A percentile compares a stretch with the other conserved stretches of the same genome.
Evolutionary conservation across 2,329 filamentous ascomycete genomes (phyloP).

Genomic region (Ophiostoma himal-ulmi): DNA sequence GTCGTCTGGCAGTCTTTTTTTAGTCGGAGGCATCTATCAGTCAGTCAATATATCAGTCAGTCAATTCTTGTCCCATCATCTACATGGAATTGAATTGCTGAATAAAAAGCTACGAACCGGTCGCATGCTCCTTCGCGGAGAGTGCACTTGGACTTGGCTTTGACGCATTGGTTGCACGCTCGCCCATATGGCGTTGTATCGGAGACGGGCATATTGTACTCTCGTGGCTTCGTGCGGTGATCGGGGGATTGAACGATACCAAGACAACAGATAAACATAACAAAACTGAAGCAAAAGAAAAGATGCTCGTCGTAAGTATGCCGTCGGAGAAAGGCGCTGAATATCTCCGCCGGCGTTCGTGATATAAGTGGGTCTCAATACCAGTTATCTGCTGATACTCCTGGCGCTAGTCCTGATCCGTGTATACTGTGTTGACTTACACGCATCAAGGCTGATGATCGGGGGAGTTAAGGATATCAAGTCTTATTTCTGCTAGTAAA

Average conservation of each 20-base stretch:
- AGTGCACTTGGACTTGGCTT: conserved; percentile 22
- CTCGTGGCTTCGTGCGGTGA: background rate
- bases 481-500: background rate
- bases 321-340: background rate
- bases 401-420: conserved; percentile 4
- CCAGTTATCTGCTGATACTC: background rate
- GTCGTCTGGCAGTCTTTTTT: conserved; percentile 22
- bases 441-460: background rate
- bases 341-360: background rate
- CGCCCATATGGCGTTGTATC: conserved; percentile 18
- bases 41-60: conserved; percentile 1
- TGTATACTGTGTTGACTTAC: conserved; percentile 12
- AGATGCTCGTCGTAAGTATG: background rate
- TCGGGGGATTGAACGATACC: background rate
- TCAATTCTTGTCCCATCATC: background rate
- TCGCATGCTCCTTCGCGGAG: conserved; percentile 19
- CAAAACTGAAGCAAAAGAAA: conserved; percentile 8
- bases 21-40: conserved; percentile 13
- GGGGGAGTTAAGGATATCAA: background rate
- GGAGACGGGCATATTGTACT: background rate
- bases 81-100: too few species aligned
- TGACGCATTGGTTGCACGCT: conserved; percentile 21
- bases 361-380: background rate
- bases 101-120: conserved; percentile 4
- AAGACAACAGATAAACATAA: background rate